Evolutionary conservation across 148 eudicot species (phyloP).

Genomic region (Vaccinium macrocarpon): DNA sequence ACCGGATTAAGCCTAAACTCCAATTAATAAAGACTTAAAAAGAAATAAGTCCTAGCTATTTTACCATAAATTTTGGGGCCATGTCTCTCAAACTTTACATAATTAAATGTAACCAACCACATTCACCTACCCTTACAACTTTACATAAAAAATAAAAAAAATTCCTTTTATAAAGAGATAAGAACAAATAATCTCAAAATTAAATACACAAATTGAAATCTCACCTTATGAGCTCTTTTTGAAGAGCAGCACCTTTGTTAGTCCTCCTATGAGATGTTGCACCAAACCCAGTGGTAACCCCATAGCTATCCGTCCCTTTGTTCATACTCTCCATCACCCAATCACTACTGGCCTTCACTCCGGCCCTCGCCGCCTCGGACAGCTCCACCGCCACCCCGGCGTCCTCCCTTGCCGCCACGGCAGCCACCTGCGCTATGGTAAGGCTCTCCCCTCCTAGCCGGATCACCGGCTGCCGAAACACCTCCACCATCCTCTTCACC

Average conservation of each 20-base stretch:
- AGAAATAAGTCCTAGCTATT: not conserved
- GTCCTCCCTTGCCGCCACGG: conserved; percentile 18
- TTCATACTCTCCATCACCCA: conserved; percentile 26
- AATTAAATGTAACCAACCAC: not conserved
- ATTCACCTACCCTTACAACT: not conserved
- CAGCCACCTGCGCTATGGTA: conserved; percentile 28
- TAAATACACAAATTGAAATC: not conserved
- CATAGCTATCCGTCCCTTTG: conserved; percentile 16
- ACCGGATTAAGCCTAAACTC: not conserved
- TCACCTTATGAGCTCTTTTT: conserved; percentile 15
- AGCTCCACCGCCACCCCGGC: conserved; percentile 21
- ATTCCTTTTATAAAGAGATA: not conserved
- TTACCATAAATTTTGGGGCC: not conserved
- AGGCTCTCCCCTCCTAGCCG: conserved; percentile 20
- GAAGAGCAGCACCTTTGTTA: conserved; percentile 27
- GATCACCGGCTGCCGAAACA: conserved; percentile 21
- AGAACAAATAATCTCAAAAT: not conserved
- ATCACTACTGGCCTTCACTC: conserved; percentile 26
- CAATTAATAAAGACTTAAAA: too few species aligned
- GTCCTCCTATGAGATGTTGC: conserved; percentile 33
- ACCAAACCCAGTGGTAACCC: conserved; percentile 31
- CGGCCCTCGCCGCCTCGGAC: conserved; percentile 17
- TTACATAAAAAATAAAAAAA: not conserved
- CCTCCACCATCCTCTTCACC: conserved; percentile 29
- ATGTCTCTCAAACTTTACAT: not conserved